A percentile compares a stretch with the other conserved stretches of the same genome.
phyloP scores from a whole-genome alignment of 805 yeast species.

The Starmerella bombicola region DNA sequence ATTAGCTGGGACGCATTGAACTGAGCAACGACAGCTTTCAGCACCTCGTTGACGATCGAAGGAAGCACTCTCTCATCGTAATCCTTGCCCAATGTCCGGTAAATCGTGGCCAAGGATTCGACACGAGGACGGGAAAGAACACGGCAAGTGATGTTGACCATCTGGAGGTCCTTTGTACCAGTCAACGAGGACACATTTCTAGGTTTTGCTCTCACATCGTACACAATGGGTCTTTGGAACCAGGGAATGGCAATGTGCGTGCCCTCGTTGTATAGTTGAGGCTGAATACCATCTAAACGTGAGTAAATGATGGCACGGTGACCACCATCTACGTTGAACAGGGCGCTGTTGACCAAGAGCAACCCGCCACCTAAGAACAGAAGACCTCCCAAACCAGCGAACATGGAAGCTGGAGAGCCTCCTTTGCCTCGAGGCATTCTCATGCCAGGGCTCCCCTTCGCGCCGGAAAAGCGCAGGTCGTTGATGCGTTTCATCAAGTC shows the following conservation, averaged over 20 bases:
- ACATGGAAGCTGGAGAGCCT: conserved; percentile 41
- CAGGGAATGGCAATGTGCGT: conserved; percentile 91
- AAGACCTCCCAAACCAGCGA: conserved; percentile 54
- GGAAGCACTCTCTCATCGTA: conserved; percentile 96
- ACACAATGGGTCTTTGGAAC: conserved; percentile 83
- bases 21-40: conserved; percentile 94
- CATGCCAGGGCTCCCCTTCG: conserved; percentile 6
- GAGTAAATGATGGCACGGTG: conserved; percentile 93
- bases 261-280: conserved; percentile 79
- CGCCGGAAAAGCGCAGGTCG: conserved; percentile 11
- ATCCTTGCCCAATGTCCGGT: conserved; percentile 84
- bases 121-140: conserved; percentile 85
- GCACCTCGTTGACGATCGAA: conserved; percentile 93
- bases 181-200: conserved; percentile 91
- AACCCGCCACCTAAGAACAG: conserved; percentile 48
- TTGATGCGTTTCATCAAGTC: conserved; percentile 17
- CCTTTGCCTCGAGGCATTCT: conserved; percentile 24
- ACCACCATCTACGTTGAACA: conserved; percentile 94
- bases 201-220: conserved; percentile 94
- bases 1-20: conserved; percentile 96
- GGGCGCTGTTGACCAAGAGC: conserved; percentile 39
- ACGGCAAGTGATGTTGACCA: conserved; percentile 98
- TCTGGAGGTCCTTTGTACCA: conserved; percentile 95
- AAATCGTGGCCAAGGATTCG: conserved; percentile 64
- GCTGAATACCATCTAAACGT: conserved; percentile 71